Conservation (phyloP, 2,329 filamentous ascomycete species). For the Tolypocladium endophyticum region DNA sequence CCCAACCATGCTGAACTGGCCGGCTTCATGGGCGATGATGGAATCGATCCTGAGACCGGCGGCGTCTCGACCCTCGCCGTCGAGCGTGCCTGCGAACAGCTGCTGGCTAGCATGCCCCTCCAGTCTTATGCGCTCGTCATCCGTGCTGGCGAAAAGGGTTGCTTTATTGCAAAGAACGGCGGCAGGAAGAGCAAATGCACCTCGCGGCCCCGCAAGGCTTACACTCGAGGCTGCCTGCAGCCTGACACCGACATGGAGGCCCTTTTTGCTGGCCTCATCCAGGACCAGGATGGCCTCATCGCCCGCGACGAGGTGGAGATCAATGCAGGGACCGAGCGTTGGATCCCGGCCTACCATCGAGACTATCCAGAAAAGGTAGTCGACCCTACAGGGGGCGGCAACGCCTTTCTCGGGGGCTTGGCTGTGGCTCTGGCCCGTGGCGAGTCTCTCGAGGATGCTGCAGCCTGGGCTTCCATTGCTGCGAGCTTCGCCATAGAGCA, state of each 20-base stretch:
- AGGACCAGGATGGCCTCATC: constrained; percentile 40
- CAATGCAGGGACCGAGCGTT: constrained; percentile 55
- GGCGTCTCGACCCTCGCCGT: constrained; percentile 40
- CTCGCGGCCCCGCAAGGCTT: constrained; percentile 28
- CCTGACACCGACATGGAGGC: constrained; percentile 54
- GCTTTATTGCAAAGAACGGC: constrained; percentile 51
- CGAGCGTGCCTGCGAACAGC: constrained; percentile 51
- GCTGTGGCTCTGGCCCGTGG: constrained; percentile 49
- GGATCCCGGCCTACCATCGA: constrained; percentile 69
- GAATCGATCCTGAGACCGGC: constrained; percentile 43
- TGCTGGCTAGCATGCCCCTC: constrained; percentile 53
- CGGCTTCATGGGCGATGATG: constrained; percentile 62
- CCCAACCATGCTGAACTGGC: constrained; percentile 90
- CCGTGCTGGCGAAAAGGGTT: constrained; percentile 61
- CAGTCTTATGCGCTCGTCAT: constrained; percentile 58
- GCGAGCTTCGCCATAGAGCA: constrained; percentile 95
- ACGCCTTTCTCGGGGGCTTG: constrained; percentile 66
- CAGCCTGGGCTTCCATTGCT: constrained; percentile 67
- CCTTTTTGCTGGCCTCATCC: constrained; percentile 47
- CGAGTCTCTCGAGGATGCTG: constrained; percentile 55
- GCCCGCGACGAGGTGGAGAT: constrained; percentile 49
- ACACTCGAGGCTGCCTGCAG: constrained; percentile 39
- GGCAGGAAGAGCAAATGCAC: constrained; percentile 33
- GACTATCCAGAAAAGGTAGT: constrained; percentile 44
- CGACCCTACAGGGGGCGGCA: constrained; percentile 93